Evolutionary conservation across 192 early-diverging fungal genomes (phyloP).

Genomic region (Borealophlyctis nickersoniae): DNA sequence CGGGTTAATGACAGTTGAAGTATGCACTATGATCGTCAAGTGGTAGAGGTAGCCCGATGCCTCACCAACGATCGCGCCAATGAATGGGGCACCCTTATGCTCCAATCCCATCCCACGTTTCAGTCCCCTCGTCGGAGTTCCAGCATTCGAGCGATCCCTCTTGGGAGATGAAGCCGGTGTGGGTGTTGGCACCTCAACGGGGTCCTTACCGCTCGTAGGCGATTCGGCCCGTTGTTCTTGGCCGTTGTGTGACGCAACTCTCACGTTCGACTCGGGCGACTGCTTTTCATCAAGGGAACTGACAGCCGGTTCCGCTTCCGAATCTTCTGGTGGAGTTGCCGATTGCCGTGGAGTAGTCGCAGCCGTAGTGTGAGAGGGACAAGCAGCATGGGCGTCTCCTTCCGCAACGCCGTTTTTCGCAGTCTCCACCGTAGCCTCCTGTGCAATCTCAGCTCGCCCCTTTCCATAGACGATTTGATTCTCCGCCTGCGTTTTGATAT

Average conservation of each 20-base stretch:
- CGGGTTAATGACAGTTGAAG: background rate
- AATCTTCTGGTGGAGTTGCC: no score
- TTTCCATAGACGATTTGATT: conserved; percentile 80
- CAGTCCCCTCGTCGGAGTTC: no score
- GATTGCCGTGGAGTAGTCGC: no score
- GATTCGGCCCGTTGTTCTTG: background rate
- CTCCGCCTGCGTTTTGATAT: conserved; percentile 83
- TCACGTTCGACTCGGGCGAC: no score
- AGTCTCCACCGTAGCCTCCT: conserved; percentile 17
- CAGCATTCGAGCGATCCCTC: no score
- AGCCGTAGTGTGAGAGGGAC: no score
- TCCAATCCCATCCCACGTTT: no score
- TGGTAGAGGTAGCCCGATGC: background rate
- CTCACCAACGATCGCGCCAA: conserved; percentile 82
- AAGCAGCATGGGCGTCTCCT: background rate
- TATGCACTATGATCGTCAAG: background rate
- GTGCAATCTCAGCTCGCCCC: conserved; percentile 36
- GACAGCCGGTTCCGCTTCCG: no score
- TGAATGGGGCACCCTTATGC: conserved; percentile 65
- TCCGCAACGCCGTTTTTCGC: background rate
- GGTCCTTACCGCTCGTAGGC: background rate
- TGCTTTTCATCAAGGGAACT: no score
- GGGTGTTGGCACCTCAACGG: background rate
- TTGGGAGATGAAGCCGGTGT: conserved; percentile 2
- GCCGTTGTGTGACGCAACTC: background rate